Conservation (phyloP, 2,329 filamentous ascomycete genomes). For the Aspergillus luchuensis region DNA sequence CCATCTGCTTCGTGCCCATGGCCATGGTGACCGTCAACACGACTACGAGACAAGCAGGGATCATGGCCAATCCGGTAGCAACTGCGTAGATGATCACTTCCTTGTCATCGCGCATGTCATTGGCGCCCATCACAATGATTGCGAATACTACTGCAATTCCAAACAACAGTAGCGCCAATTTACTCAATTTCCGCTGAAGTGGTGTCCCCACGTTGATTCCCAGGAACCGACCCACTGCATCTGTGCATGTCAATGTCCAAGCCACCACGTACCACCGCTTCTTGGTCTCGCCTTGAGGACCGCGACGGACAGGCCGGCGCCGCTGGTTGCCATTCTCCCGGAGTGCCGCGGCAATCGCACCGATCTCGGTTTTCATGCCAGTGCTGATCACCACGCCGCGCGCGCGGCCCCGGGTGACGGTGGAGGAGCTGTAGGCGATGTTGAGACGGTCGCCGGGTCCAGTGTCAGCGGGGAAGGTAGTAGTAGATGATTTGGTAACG, state of each 20-base stretch:
- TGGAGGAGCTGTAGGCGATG: slow-evolving; percentile 64
- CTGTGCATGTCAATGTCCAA: slow-evolving; percentile 55
- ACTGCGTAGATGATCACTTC: slow-evolving; percentile 69
- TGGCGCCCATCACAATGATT: slow-evolving; percentile 68
- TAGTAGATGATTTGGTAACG: slow-evolving; percentile 55
- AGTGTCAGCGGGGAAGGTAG: slow-evolving; percentile 52
- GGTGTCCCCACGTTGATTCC: slow-evolving; percentile 71
- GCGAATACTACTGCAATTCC: slow-evolving; percentile 67
- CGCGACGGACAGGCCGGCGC: slow-evolving; percentile 54
- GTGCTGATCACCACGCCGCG: slow-evolving; percentile 63
- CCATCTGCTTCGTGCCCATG: slow-evolving; percentile 62
- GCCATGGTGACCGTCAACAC: slow-evolving; percentile 70
- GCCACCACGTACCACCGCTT: slow-evolving; percentile 57
- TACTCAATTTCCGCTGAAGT: slow-evolving; percentile 68
- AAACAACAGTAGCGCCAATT: slow-evolving; percentile 68
- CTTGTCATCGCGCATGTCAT: slow-evolving; percentile 55
- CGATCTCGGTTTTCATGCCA: slow-evolving; percentile 65
- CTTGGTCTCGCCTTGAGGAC: slow-evolving; percentile 52
- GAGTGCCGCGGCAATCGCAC: slow-evolving; percentile 65
- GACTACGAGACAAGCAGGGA: slow-evolving; percentile 64
- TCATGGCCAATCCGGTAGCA: slow-evolving; percentile 61
- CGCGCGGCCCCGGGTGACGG: slow-evolving; percentile 62
- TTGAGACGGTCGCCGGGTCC: slow-evolving; percentile 63
- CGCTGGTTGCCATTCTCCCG: slow-evolving; percentile 59
- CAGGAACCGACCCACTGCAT: slow-evolving; percentile 64